Percentiles rank a stretch among this genome's conserved stretches.
phyloP scores from a whole-genome alignment of 495 filamentous ascomycete genomes.

The Trichoderma reesei region DNA sequence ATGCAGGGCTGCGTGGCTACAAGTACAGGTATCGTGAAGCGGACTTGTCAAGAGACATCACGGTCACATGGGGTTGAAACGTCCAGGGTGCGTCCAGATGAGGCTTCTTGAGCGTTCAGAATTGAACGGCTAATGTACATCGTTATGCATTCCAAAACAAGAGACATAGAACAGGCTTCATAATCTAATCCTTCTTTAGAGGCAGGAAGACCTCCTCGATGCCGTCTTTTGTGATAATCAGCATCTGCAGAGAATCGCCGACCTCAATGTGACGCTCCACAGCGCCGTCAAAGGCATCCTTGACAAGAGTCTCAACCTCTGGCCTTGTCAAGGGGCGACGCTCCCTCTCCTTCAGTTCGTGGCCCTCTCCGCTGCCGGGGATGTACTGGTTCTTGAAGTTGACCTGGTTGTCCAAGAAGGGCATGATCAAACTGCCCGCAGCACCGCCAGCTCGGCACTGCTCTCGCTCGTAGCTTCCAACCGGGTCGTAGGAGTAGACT shows the following conservation, averaged over 20 bases:
- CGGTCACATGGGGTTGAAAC: not conserved
- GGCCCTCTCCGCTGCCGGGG: constrained; percentile 76
- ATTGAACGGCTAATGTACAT: not conserved
- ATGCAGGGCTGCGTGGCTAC: not conserved
- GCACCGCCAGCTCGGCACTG: constrained; percentile 91
- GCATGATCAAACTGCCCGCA: constrained; percentile 96
- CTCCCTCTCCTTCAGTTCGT: constrained; percentile 62
- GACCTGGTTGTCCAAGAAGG: constrained; percentile 98
- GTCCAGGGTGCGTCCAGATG: not conserved
- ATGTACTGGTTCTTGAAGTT: constrained; percentile 99
- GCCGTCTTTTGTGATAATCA: constrained; percentile 78
- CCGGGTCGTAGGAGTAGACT: constrained; percentile 93
- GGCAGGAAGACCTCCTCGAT: constrained; percentile 76
- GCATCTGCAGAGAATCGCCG: constrained; percentile 90
- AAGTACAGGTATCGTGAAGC: not conserved
- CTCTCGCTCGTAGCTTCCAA: constrained; percentile 93
- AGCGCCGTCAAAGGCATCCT: constrained; percentile 95
- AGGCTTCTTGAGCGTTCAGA: not conserved
- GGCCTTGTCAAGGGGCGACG: constrained; percentile 53
- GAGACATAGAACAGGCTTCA: not conserved
- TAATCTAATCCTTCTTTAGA: constrained; percentile 69
- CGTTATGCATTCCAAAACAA: not conserved
- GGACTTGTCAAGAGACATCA: not conserved
- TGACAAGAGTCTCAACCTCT: constrained; percentile 76
- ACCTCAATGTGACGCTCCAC: constrained; percentile 99